Base-by-base conservation (phyloP, 345 rosid species). In the Eucalyptus brandiana region DNA sequence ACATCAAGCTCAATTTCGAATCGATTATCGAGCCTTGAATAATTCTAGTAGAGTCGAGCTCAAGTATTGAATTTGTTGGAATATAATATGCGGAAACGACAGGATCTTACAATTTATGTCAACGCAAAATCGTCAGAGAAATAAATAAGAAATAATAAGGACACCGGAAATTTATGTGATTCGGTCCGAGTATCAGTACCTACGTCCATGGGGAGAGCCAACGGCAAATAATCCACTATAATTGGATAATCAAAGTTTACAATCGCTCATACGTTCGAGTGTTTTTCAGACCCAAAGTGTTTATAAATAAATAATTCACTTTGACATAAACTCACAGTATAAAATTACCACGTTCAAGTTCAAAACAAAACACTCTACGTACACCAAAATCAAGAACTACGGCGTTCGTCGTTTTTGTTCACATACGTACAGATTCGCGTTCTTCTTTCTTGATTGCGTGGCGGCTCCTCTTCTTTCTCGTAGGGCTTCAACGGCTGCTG, bases 191-290 rank as follows among this genome's bases (percentile, higher is more conserved):
- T 49, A 49, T 5, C 6, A 2, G 2, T 49, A 49, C 0, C 17
- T 14, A 49, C 1, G 51, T 49, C 1, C 0, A 49, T 0, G 17
- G 6, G 1, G 6, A 49, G 6, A 49, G 17, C 3, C 0, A 49
- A 0, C 3, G 14, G 17, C 2, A 49, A 49, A 49, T 50, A 50
- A 50, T 50, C 1, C 1, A 15, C 3, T 15, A 50, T 50, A 50
- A 15, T 50, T 3, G 3, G 18, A 50, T 15, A 49, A 49, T 15
- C 7, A 49, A 0, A 49, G 7, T 15, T 49, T 49, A 15, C 6
- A 49, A 49, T 49, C 1, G 3, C 1, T 49, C 0, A 49, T 49
- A 49, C 3, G 3, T 16, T 5, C 1, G 7, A 50, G 7, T 15
- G 18, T 5, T 49, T 48, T 1, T 2, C 0, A 13, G 0, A 14